A percentile compares a stretch with the other conserved stretches of the same genome.
phyloP scores from a whole-genome alignment of 305 asterid species.

The Fraxinus paxiana region DNA sequence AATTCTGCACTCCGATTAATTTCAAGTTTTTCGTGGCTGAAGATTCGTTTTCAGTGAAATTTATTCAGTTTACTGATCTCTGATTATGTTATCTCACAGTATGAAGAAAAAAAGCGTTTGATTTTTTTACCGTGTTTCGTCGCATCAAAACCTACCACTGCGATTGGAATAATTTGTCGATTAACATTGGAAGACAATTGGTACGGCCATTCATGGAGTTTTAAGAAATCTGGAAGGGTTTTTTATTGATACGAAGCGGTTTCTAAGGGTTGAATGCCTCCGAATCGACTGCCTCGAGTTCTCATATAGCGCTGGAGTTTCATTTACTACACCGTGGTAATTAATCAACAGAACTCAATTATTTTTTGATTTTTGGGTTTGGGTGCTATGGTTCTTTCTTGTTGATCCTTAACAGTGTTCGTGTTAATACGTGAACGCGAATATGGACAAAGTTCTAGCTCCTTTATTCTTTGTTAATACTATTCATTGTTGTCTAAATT shows the following conservation, averaged over 20 bases:
- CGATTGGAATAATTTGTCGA: too few species aligned
- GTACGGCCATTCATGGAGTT: neutral
- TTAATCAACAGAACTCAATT: neutral
- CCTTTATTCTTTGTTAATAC: neutral
- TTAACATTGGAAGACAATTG: too few species aligned
- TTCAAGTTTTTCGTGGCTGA: neutral
- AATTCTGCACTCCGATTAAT: neutral
- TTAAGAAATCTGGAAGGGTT: neutral
- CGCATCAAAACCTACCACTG: too few species aligned
- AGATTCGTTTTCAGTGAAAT: neutral
- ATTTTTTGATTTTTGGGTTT: neutral
- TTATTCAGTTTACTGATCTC: too few species aligned
- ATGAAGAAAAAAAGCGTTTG: neutral
- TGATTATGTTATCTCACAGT: neutral
- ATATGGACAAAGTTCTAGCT: neutral
- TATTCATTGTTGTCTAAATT: neutral
- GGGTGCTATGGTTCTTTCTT: neutral
- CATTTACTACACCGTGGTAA: neutral
- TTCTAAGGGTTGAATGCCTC: neutral
- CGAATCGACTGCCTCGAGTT: neutral
- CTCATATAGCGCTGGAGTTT: neutral
- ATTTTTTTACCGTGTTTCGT: neutral
- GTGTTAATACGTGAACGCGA: neutral
- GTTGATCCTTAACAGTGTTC: neutral
- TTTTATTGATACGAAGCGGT: neutral